Evolutionary conservation across 23 red algal species (phyloP), one percentile per base, ranked within the genome.

Genomic region (Gracilaria gracilis): DNA sequence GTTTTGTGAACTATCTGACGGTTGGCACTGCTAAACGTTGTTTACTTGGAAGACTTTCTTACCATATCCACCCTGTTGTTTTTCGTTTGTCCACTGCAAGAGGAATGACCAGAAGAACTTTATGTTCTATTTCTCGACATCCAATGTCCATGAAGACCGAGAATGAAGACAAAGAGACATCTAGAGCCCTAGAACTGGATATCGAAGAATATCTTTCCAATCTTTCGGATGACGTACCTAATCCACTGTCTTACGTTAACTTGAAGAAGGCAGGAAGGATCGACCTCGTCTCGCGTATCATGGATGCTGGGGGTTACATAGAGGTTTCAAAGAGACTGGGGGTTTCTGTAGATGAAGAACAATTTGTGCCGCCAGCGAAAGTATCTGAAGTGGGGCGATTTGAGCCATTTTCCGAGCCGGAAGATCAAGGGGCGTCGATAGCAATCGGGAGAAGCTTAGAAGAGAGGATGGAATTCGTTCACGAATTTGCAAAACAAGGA

Each of bases 241-340:
- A 77, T 77, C 93, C 93, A 8, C 80, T 95, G 12, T 58, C 93
- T 12, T 95, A 90, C 53, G 38, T 76, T 27, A 87, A 61, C 13
- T 70, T 95, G 39, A 67, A 36, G 15, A 54, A 49, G 39, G 65
- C 42, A 51, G 85, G 85, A 14, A 40, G 93, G 72, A 54, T 74
- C n/a, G 93, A 95, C 75, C 78, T 95, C 37, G 59, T 82, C 9
- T 82, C 86, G 15, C 81, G 84, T 16, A 91, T 95, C 53, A 73
- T 87, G 11, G 55, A 88, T 24, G 55, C 66, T n/a, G 93, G 93
- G 15, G 93, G 93, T 16, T 95, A 90, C 38, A 82, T 95, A 32
- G 61, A 82, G 11, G 88, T 95, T 57, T 95, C 93, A 11, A 61
- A 42, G 42, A 35, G 72, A 31, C 33, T 95, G 11, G 76, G 78